Conservation (phyloP, 108 stramenopile species). For the Skeletonema grethae region DNA sequence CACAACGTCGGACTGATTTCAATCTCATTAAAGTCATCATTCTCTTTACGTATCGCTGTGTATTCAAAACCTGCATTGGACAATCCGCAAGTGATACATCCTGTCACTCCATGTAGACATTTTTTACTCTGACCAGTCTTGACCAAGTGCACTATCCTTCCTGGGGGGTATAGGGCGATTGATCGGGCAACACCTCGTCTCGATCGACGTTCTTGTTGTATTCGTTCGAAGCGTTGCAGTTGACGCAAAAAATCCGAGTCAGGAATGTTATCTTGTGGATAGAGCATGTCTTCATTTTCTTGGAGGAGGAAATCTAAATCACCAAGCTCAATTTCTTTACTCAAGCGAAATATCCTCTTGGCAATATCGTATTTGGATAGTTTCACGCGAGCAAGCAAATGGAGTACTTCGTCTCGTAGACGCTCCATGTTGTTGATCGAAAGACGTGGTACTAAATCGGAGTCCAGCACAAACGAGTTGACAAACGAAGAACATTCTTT, state of each 20-base stretch:
- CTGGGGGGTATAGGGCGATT: conserved; percentile 76
- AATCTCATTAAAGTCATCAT: conserved; percentile 88
- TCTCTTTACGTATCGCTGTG: conserved; percentile 77
- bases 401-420: conserved; percentile 83
- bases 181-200: conserved; percentile 58
- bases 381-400: conserved; percentile 80
- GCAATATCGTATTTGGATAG: conserved; percentile 79
- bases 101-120: conserved; percentile 48
- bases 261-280: conserved; percentile 51
- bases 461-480: conserved; percentile 82
- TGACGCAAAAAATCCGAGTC: conserved; percentile 71
- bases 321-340: conserved; percentile 45
- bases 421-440: conserved; percentile 76
- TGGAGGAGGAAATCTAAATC: conserved; percentile 55
- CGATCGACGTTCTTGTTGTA: conserved; percentile 64
- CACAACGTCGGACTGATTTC: conserved; percentile 86
- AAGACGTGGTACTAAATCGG: conserved; percentile 90
- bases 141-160: conserved; percentile 80
- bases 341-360: conserved; percentile 45
- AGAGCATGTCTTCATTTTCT: conserved; percentile 61
- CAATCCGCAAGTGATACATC: conserved; percentile 73
- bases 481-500: conserved; percentile 65
- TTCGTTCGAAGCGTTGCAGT: conserved; percentile 62
- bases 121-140: conserved; percentile 76
- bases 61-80: conserved; percentile 78